phyloP scores from a whole-genome alignment of 805 yeast species.

The Monosporozyma yasuniensis region DNA sequence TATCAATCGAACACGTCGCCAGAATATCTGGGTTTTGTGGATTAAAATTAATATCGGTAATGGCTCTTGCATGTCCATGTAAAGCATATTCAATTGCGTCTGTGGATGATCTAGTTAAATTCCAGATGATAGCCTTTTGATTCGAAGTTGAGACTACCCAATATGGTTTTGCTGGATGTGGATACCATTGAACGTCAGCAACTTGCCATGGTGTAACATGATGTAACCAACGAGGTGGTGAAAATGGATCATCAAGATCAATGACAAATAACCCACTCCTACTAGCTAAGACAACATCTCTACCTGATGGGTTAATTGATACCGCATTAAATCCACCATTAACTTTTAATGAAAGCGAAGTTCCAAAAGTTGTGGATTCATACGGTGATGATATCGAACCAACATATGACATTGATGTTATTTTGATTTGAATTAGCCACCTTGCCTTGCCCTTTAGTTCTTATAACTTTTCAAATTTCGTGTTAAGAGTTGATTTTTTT shows the following conservation, averaged over 20 bases:
- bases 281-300: constrained; percentile 86
- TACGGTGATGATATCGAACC: constrained; percentile 1
- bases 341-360: constrained; percentile 71
- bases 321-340: constrained; percentile 91
- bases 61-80: constrained; percentile 87
- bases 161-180: constrained; percentile 71
- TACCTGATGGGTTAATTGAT: constrained; percentile 78
- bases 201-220: constrained; percentile 96
- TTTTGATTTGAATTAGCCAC: no score
- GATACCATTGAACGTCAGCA: constrained; percentile 98
- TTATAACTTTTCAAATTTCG: neutral
- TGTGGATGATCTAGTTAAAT: constrained; percentile 57
- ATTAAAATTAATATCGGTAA: constrained; percentile 91
- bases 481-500: neutral
- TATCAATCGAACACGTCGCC: constrained; percentile 91
- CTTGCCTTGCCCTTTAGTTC: neutral
- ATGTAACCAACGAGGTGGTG: constrained; percentile 88
- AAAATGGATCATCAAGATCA: constrained; percentile 92
- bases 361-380: constrained; percentile 57
- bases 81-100: constrained; percentile 78
- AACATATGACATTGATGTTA: constrained; percentile 2
- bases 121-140: constrained; percentile 94
- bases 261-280: constrained; percentile 76
- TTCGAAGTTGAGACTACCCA: constrained; percentile 94
- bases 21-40: constrained; percentile 76